A percentile compares a stretch with the other conserved stretches of the same genome.
These are phyloP conservation scores for Pseudocercospora fuligena DNA, from an alignment of 2,329 filamentous ascomycete genomes.

Conservation along the genomic window DNA sequence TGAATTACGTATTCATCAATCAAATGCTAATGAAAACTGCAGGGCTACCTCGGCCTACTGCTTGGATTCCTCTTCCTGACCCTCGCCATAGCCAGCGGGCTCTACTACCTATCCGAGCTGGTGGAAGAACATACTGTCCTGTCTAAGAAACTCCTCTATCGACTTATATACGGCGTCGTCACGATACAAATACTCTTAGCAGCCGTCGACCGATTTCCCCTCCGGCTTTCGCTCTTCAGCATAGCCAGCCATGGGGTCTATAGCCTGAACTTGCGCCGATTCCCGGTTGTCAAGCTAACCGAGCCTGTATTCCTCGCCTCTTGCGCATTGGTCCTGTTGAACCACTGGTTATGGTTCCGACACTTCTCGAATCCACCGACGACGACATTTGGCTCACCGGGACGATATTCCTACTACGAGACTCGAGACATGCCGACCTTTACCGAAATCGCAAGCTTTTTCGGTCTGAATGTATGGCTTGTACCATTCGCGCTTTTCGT, in stretches of 20 bases:
- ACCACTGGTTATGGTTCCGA: conserved; percentile 95
- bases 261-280: conserved; percentile 78
- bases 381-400: conserved; percentile 64
- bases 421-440: conserved; percentile 71
- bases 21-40: conserved; percentile 14
- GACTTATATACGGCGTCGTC: conserved; percentile 83
- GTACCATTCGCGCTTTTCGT: conserved; percentile 96
- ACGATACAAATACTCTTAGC: conserved; percentile 74
- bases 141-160: conserved; percentile 82
- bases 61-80: conserved; percentile 94
- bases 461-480: conserved; percentile 94
- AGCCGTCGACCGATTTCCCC: conserved; percentile 83
- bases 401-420: conserved; percentile 39
- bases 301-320: conserved; percentile 86
- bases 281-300: conserved; percentile 79
- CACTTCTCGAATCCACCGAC: conserved; percentile 73
- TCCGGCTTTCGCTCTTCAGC: conserved; percentile 73
- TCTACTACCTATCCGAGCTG: conserved; percentile 97
- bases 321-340: conserved; percentile 81
- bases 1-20: background rate
- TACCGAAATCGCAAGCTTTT: conserved; percentile 93
- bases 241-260: conserved; percentile 84
- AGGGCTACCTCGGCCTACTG: conserved; percentile 81
- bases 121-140: conserved; percentile 97
- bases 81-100: conserved; percentile 92